Percentiles rank a stretch among this genome's conserved stretches.
These are phyloP conservation scores for Phytophthora macrochlamydospora DNA, from an alignment of 352 stramenopile genomes.

Conservation along the genomic window DNA sequence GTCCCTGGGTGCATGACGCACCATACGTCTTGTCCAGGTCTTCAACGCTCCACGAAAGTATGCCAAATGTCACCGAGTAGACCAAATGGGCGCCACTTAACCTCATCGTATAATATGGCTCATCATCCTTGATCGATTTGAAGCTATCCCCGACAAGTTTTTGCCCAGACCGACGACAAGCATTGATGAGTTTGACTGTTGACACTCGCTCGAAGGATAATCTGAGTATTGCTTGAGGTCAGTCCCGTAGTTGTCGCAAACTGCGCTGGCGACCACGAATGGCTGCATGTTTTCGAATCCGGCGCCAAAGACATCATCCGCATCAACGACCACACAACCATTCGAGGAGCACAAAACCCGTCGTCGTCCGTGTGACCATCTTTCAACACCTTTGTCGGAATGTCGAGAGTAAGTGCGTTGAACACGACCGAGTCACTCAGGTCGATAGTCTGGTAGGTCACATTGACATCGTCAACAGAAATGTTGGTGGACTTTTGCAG, in stretches of 20 bases:
- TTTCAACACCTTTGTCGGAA: neutral
- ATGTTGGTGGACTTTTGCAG: constrained; percentile 4
- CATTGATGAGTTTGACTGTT: constrained; percentile 14
- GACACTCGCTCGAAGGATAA: neutral
- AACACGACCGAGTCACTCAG: constrained; percentile 17
- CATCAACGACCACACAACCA: constrained; percentile 2
- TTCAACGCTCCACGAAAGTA: neutral
- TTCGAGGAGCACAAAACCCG: constrained; percentile 4
- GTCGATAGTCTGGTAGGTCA: constrained; percentile 6
- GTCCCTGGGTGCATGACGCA: neutral
- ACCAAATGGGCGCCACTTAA: neutral
- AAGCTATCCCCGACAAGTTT: neutral
- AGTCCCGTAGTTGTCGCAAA: constrained; percentile 11
- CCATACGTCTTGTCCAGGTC: neutral
- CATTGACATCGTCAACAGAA: neutral
- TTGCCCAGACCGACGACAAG: constrained; percentile 5
- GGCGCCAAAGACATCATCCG: no score
- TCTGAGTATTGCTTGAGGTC: no score
- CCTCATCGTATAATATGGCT: no score
- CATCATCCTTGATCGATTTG: neutral
- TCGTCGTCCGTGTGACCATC: neutral
- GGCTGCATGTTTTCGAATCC: constrained; percentile 1
- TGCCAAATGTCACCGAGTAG: neutral
- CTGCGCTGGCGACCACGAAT: constrained; percentile 10
- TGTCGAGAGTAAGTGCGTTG: constrained; percentile 29